Percentiles rank a stretch among this genome's conserved stretches.
These are phyloP conservation scores for Neopestalotiopsis sp. DNA, from an alignment of 2,329 filamentous ascomycete species.

Conservation along the genomic window DNA sequence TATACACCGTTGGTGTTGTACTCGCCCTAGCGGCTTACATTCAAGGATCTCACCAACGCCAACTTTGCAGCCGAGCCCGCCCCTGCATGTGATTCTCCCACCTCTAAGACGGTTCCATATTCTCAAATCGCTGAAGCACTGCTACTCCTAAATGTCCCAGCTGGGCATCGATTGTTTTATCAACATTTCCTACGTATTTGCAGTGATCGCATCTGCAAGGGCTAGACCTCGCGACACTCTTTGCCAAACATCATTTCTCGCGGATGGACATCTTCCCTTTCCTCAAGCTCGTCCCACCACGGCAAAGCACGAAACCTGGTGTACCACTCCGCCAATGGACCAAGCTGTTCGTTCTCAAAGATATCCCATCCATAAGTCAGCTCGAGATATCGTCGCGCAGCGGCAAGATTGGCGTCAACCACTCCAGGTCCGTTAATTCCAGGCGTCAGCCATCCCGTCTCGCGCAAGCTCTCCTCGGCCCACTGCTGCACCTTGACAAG, in stretches of 20 bases:
- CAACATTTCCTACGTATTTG: too few relatives aligned
- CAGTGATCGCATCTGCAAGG: too few relatives aligned
- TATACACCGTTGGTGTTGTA: too few relatives aligned
- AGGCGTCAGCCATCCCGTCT: constrained; percentile 28
- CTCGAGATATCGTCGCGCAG: constrained; percentile 21
- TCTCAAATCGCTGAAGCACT: too few relatives aligned
- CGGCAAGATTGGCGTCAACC: constrained; percentile 25
- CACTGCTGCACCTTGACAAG: constrained; percentile 23
- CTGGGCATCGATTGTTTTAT: too few relatives aligned
- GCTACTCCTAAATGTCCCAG: too few relatives aligned
- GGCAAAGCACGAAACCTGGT: constrained; percentile 21
- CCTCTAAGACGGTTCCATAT: too few relatives aligned
- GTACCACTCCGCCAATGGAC: constrained; percentile 23
- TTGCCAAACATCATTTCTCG: constrained; percentile 19
- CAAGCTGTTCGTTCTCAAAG: constrained; percentile 22
- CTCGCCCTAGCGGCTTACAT: too few relatives aligned
- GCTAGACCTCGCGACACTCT: constrained; percentile 13
- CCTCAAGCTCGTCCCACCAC: constrained; percentile 29
- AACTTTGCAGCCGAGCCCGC: too few relatives aligned
- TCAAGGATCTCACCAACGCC: too few relatives aligned
- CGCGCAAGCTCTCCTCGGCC: constrained; percentile 18
- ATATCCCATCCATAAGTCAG: constrained; percentile 24
- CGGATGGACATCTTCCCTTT: constrained; percentile 20
- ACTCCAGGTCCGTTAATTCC: constrained; percentile 24
- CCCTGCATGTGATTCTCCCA: too few relatives aligned